These are phyloP conservation scores for Hirsutella minnesotensis DNA, from an alignment of 2,329 filamentous ascomycete species.

Conservation along the genomic window DNA sequence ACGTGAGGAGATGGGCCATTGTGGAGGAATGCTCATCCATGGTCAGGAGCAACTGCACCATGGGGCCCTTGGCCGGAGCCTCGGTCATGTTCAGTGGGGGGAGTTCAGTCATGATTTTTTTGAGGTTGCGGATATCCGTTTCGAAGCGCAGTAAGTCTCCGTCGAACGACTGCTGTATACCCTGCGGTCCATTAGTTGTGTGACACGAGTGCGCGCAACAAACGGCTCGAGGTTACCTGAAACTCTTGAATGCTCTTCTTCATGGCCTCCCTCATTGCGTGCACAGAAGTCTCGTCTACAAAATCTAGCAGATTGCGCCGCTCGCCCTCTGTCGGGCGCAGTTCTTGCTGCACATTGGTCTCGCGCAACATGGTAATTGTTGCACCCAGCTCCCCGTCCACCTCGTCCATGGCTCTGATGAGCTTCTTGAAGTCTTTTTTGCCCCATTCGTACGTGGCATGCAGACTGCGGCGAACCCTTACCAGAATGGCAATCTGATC, in stretches of 20 bases:
- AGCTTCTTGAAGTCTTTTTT: conserved; percentile 49
- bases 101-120: conserved; percentile 37
- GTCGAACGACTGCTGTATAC: conserved; percentile 61
- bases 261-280: conserved; percentile 51
- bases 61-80: conserved; percentile 16
- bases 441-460: conserved; percentile 43
- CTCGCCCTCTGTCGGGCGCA: conserved; percentile 46
- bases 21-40: conserved; percentile 66
- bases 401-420: conserved; percentile 52
- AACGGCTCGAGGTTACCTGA: conserved; percentile 22
- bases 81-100: conserved; percentile 21
- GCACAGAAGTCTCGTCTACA: conserved; percentile 60
- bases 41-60: conserved; percentile 43
- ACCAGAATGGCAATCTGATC: conserved; percentile 42
- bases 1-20: conserved; percentile 72
- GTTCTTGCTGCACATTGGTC: conserved; percentile 51
- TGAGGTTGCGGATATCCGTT: conserved; percentile 55
- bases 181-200: conserved; percentile 15
- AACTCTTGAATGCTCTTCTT: conserved; percentile 61
- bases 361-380: conserved; percentile 55
- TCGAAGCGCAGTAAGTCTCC: conserved; percentile 66
- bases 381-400: conserved; percentile 50
- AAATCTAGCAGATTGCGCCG: conserved; percentile 61
- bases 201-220: neutral
- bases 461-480: conserved; percentile 38